These are phyloP conservation scores for Rutstroemia sydowiana DNA, from an alignment of 2,329 filamentous ascomycete genomes.

Conservation along the genomic window DNA sequence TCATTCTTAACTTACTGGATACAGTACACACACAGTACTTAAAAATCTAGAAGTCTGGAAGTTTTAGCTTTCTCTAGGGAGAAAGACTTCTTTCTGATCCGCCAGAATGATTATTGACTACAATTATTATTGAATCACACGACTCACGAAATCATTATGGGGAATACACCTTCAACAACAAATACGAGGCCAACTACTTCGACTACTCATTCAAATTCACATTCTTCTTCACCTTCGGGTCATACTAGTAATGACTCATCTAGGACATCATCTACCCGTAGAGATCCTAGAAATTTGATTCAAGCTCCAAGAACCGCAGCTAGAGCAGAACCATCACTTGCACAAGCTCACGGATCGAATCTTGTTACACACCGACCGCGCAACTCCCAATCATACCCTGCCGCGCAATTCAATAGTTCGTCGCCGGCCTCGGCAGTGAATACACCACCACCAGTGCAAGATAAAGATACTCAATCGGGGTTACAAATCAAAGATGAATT, in stretches of 20 bases:
- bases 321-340: constrained; percentile 54
- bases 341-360: constrained; percentile 41
- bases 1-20: too few relatives aligned
- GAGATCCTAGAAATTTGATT: constrained; percentile 44
- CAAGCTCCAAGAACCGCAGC: constrained; percentile 49
- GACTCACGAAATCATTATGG: constrained; percentile 33
- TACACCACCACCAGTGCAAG: constrained; percentile 17
- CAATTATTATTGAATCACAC: constrained; percentile 11
- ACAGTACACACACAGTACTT: too few relatives aligned
- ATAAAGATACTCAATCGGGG: constrained; percentile 19
- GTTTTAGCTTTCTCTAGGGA: not conserved
- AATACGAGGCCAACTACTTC: constrained; percentile 33
- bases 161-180: constrained; percentile 38
- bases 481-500: constrained; percentile 19
- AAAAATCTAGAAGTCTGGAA: too few relatives aligned
- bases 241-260: constrained; percentile 27
- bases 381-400: constrained; percentile 21
- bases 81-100: not conserved
- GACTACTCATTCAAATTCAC: constrained; percentile 23
- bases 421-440: constrained; percentile 19
- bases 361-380: constrained; percentile 25
- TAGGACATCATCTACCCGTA: constrained; percentile 22
- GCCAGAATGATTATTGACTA: not conserved
- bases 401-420: constrained; percentile 14
- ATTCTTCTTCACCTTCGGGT: constrained; percentile 24